Evolutionary conservation across 1,284 basidiomycete species (phyloP), one percentile per base, ranked within the genome.

Genomic region (Hortiboletus rubellus): DNA sequence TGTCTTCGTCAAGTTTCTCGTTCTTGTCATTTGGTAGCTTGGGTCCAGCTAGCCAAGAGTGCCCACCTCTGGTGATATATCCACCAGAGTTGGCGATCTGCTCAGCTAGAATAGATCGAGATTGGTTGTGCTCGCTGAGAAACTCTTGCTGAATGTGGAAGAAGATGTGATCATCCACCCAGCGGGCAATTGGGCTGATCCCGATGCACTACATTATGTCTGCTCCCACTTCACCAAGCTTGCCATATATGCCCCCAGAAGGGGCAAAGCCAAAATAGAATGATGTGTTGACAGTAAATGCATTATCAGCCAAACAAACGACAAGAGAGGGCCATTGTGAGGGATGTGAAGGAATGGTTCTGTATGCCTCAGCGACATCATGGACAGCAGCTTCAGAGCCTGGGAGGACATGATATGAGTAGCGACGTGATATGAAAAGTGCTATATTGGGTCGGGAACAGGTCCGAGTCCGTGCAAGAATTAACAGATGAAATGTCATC

Each of bases 271-370:
- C 11, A 5, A 53, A 53, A 7, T 36, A 50, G 2, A 48, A 6
- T 0, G 37, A 50, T 0, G 47, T 43, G 1, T 60, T 33, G 10
- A 60, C n/a, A 0, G 34, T 34, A n/a, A 60, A 60, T 0, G 3
- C 2, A 2, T 34, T 18, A 0, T 48, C 17, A 1, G 5, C 47
- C 1, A 67, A 18, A 0, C 66, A 49, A 0, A 79, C 65, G 0
- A 77, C 72, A 0, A 61, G 42, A 0, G 63, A 71, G 1, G 74
- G 65, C 74, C 75, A 76, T 34, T 81, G 75, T 0, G 63, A 69
- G 0, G 63, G 66, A 10, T 70, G 63, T 0, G 76, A 54, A 0
- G 77, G 78, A 0, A 79, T 63, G 0, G 63, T 72, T 0, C 70
- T 53, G 52, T 76, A 76, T 0, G 71, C 71, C 41, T 74, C 64